Conservation (phyloP, 306 rosid genomes). For the Prosopis cineraria region DNA sequence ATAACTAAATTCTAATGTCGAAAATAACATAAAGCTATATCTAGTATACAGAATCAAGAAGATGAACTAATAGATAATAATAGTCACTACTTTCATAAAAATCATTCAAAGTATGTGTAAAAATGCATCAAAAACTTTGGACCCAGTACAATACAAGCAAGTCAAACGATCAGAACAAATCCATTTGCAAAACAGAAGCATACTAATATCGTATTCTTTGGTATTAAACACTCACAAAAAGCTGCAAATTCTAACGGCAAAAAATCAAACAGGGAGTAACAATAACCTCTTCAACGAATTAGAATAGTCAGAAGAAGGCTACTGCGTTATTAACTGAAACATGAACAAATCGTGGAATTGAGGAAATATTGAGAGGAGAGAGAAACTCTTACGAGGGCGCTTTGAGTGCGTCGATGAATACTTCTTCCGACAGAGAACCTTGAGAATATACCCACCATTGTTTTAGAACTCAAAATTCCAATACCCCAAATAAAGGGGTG, state of each 20-base stretch:
- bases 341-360: neutral
- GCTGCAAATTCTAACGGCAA: neutral
- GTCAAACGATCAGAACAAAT: neutral
- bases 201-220: neutral
- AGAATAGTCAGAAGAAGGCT: neutral
- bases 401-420: constrained; percentile 83
- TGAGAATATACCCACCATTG: constrained; percentile 96
- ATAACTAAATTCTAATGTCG: neutral
- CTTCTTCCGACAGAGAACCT: constrained; percentile 74
- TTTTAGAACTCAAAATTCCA: constrained; percentile 31
- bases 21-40: neutral
- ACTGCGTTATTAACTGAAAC: neutral
- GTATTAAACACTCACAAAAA: neutral
- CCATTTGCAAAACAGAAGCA: neutral
- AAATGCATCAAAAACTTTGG: neutral
- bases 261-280: neutral
- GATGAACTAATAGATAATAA: neutral
- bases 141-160: neutral
- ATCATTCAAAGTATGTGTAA: neutral
- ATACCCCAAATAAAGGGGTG: constrained; percentile 33
- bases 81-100: neutral
- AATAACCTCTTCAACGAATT: neutral
- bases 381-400: constrained; percentile 71
- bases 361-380: neutral
- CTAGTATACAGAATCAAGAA: too few relatives aligned